These are phyloP conservation scores for Rachicladosporium sp. DNA, from an alignment of 2,329 filamentous ascomycete genomes.

Conservation along the genomic window DNA sequence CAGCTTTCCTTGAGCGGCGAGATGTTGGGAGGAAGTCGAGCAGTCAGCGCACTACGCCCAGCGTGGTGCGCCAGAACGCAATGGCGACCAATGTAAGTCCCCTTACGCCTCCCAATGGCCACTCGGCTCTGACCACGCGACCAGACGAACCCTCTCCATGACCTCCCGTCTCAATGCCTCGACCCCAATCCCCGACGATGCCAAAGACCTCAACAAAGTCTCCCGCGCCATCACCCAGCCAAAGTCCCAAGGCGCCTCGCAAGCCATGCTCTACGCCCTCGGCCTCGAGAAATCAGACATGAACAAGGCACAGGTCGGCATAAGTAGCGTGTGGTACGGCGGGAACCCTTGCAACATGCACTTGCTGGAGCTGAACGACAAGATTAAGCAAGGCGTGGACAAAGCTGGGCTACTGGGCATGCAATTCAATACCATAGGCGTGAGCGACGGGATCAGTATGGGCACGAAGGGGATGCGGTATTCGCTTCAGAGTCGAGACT, in stretches of 20 bases:
- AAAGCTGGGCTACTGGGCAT: constrained; percentile 72
- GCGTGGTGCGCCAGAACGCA: constrained; percentile 13
- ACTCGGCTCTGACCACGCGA: constrained; percentile 3
- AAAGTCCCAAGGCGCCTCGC: constrained; percentile 94
- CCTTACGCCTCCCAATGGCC: not conserved
- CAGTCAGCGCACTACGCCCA: constrained; percentile 9
- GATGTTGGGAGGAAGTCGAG: constrained; percentile 6
- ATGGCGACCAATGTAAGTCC: constrained; percentile 18
- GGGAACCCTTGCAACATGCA: constrained; percentile 99
- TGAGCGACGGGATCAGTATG: constrained; percentile 97
- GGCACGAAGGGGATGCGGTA: constrained; percentile 95
- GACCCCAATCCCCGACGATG: constrained; percentile 13
- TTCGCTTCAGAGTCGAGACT: constrained; percentile 67
- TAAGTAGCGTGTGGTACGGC: constrained; percentile 95
- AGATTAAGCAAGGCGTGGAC: constrained; percentile 60
- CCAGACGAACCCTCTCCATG: constrained; percentile 12
- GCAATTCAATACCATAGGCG: constrained; percentile 98
- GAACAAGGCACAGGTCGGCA: constrained; percentile 94
- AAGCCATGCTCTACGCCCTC: constrained; percentile 97
- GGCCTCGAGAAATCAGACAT: constrained; percentile 77
- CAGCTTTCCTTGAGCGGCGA: constrained; percentile 15
- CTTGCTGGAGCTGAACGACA: constrained; percentile 73
- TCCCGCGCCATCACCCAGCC: constrained; percentile 83
- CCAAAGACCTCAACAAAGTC: constrained; percentile 59
- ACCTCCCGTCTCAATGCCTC: constrained; percentile 12